Evolutionary conservation across 176 grass and related monocot species (phyloP), one percentile per base, ranked within the genome.

Genomic region (Avena atlantica): DNA sequence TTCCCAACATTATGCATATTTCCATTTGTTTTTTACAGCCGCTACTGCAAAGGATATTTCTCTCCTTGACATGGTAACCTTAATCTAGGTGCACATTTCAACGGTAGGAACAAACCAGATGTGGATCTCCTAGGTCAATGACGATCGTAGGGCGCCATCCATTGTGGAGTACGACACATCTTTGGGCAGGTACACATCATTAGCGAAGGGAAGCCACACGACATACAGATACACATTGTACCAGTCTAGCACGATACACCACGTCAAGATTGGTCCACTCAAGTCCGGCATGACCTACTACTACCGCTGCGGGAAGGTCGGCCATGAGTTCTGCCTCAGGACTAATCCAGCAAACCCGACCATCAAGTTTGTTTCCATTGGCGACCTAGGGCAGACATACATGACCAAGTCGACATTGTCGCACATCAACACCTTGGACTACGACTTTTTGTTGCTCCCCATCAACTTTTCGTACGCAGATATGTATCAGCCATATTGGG

Each of bases 401-500:
- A 95, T 92, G 95, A 94, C 92, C 15, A 85, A 61, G 40, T 94
- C 92, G 27, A 97, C 95, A 68, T 87, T 97, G 29, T 10, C 70
- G 10, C 92, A 95, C 85, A 80, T 97, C 42, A 76, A 24, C 14
- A 74, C 42, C 34, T 36, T 36, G 0, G 82, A 83, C 87, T 93
- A 97, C 84, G 93, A 95, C 91, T 87, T 93, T 87, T 89, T 95
- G 6, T 92, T 97, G 11, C 76, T 95, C 85, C 92, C 95, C 1
- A 93, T 93, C 14, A 91, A 97, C 85, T 83, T 97, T 13, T 93
- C 95, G 23, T 97, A 95, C 76, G 95, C 93, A 2, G 95, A 97
- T 81, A 81, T 76, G 6, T 57, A 79, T 19, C 95, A 97, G 76
- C 91, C 91, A 2, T 64, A 90, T 37, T 97, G 95, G 95, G 93